Conservation (phyloP, 176 grass and related monocot species). For the Bromus sterilis region DNA sequence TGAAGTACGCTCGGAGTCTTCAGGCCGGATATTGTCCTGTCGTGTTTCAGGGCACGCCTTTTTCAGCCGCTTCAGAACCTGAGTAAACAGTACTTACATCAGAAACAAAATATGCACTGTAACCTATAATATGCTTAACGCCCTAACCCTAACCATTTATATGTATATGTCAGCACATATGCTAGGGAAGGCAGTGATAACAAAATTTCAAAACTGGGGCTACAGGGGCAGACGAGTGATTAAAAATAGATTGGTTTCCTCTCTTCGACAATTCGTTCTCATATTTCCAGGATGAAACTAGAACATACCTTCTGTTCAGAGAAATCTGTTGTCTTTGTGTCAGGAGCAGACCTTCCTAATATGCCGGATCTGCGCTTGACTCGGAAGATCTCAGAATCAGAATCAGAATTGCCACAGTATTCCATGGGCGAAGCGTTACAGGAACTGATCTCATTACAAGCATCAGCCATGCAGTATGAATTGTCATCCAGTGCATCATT, state of each 20-base stretch:
- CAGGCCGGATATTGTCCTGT: background rate
- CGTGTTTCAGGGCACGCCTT: constrained; percentile 45
- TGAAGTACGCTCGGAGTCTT: constrained; percentile 23
- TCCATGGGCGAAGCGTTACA: constrained; percentile 31
- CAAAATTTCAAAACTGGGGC: background rate
- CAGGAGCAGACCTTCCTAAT: constrained; percentile 27
- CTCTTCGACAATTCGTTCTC: background rate
- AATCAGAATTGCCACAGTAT: constrained; percentile 74
- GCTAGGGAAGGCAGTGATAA: background rate
- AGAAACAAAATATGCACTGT: background rate
- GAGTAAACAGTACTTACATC: background rate
- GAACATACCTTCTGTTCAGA: constrained; percentile 61
- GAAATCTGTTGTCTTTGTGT: constrained; percentile 13
- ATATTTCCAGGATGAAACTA: background rate
- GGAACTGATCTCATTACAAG: constrained; percentile 29
- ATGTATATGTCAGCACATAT: background rate
- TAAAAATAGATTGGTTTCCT: background rate
- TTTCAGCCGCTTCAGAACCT: constrained; percentile 91
- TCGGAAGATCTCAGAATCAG: constrained; percentile 70
- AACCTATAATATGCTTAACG: background rate
- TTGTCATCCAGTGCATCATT: constrained; percentile 9
- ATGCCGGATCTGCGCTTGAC: constrained; percentile 68
- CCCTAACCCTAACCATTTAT: background rate
- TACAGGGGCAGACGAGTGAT: background rate
- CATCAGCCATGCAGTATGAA: constrained; percentile 9